Evolutionary conservation across 2,329 filamentous ascomycete species (phyloP).

Genomic region (Proliferodiscus dingleyae): DNA sequence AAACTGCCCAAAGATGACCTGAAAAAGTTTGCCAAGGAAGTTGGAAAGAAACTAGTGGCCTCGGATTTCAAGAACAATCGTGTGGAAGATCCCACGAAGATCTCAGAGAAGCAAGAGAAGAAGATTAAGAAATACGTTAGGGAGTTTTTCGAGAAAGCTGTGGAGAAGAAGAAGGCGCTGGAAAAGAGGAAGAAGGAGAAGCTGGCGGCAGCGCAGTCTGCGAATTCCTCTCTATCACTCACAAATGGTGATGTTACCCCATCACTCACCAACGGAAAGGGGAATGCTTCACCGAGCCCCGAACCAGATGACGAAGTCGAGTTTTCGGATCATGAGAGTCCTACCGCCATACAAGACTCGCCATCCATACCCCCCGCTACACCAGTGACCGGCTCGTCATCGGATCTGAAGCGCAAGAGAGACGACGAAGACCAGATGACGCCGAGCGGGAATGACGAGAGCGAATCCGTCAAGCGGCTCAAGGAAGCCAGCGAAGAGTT

Average conservation of each 20-base stretch:
- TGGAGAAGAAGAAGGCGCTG: constrained; percentile 65
- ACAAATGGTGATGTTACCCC: too few relatives aligned
- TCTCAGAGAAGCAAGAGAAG: constrained; percentile 72
- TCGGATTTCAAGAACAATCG: constrained; percentile 88
- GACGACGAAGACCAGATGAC: constrained; percentile 37
- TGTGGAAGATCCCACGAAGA: constrained; percentile 75
- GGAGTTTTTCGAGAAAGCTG: constrained; percentile 81
- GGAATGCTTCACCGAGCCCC: constrained; percentile 8
- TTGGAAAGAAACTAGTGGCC: constrained; percentile 82
- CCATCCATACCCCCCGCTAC: constrained; percentile 33
- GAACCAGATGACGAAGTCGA: constrained; percentile 22
- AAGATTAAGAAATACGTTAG: constrained; percentile 81
- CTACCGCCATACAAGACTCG: constrained; percentile 38
- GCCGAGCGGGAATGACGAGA: constrained; percentile 12
- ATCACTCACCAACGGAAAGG: neutral
- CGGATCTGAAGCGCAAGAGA: constrained; percentile 60
- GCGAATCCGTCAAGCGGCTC: constrained; percentile 25
- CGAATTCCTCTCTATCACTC: constrained; percentile 10
- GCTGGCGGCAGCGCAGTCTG: too few relatives aligned
- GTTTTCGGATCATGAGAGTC: constrained; percentile 5
- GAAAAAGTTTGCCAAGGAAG: constrained; percentile 58
- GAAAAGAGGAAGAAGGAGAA: constrained; percentile 61
- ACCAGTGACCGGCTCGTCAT: constrained; percentile 40
- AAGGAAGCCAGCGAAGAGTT: constrained; percentile 22
- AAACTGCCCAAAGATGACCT: constrained; percentile 78